phyloP scores from a whole-genome alignment of 176 grass and related monocot genomes.

The Microstegium vimineum region DNA sequence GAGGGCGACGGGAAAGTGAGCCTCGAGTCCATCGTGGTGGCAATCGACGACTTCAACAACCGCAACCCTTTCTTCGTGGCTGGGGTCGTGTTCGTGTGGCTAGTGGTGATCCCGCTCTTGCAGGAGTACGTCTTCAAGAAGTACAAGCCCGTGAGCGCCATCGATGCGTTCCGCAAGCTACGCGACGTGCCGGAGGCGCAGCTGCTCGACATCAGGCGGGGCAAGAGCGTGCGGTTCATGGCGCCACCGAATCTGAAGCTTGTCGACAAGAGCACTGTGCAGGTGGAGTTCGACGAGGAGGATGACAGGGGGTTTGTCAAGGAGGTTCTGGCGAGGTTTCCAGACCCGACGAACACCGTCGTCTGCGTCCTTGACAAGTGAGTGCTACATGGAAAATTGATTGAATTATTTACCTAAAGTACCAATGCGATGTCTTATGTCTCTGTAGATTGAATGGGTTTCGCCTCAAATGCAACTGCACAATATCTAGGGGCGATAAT shows the following conservation, averaged over 20 bases:
- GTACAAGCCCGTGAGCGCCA: conserved; percentile 69
- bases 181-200: conserved; percentile 67
- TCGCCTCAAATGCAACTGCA: background rate
- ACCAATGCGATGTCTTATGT: background rate
- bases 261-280: conserved; percentile 59
- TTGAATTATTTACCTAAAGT: background rate
- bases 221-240: conserved; percentile 80
- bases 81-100: conserved; percentile 75
- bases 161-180: conserved; percentile 86
- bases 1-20: conserved; percentile 72
- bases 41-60: conserved; percentile 89
- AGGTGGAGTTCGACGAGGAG: conserved; percentile 69
- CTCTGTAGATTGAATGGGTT: background rate
- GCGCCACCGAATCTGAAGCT: conserved; percentile 77
- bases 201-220: conserved; percentile 82
- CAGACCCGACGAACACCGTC: conserved; percentile 65
- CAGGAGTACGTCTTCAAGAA: conserved; percentile 78
- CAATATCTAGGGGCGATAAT: background rate
- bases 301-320: conserved; percentile 57
- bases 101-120: conserved; percentile 65
- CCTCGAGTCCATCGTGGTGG: conserved; percentile 60
- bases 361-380: conserved; percentile 95
- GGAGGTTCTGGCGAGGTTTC: conserved; percentile 53
- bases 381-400: conserved; percentile 25
- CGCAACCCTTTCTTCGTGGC: conserved; percentile 85